Conservation (phyloP, 257 asterid genomes). For the Nicotiana tabacum region DNA sequence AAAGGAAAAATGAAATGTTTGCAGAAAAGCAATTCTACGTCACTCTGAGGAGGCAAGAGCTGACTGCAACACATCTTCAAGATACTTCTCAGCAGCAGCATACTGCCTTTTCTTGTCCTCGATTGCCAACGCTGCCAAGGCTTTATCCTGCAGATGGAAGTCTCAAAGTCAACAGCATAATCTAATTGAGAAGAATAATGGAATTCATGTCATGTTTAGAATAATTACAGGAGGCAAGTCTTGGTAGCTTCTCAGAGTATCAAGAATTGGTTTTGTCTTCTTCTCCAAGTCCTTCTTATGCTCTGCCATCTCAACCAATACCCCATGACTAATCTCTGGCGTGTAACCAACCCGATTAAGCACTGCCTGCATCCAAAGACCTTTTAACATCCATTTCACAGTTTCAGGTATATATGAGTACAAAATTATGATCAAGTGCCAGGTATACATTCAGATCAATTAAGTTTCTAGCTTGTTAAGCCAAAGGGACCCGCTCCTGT, state of each 20-base stretch:
- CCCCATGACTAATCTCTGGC: conserved; percentile 92
- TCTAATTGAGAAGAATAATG: conserved; percentile 1
- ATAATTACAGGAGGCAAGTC: conserved; percentile 88
- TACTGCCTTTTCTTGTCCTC: conserved; percentile 94
- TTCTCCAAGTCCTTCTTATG: conserved; percentile 86
- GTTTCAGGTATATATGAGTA: not conserved
- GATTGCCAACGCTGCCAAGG: conserved; percentile 90
- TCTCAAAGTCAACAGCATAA: not conserved
- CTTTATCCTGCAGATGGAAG: conserved; percentile 67
- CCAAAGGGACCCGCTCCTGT: not conserved
- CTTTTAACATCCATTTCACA: not conserved
- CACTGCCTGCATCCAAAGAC: conserved; percentile 59
- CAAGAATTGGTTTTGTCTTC: conserved; percentile 90
- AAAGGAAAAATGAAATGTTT: not conserved
- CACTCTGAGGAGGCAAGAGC: conserved; percentile 82
- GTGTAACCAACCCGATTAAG: conserved; percentile 89
- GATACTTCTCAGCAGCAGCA: conserved; percentile 94
- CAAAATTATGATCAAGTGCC: not conserved
- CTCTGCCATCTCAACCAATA: conserved; percentile 97
- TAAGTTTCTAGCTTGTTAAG: too few relatives aligned
- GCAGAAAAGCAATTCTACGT: conserved; percentile 1
- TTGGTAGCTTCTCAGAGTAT: conserved; percentile 97
- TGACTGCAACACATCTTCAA: conserved; percentile 93
- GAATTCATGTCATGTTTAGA: not conserved
- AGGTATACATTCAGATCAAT: not conserved